Conservation (phyloP, 768 basidiomycete genomes). For the Galerina marginata region DNA sequence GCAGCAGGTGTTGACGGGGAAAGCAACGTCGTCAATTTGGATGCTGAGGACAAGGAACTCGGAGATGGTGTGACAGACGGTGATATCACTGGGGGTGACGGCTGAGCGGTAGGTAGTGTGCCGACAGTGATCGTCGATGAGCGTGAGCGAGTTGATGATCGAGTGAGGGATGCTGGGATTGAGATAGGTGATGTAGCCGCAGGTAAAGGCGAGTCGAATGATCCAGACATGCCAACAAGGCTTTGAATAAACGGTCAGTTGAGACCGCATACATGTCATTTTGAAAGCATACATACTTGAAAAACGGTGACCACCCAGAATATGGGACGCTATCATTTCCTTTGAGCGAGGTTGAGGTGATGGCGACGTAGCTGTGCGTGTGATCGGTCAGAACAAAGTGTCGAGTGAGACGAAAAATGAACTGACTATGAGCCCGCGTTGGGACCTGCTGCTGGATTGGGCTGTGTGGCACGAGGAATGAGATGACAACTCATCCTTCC, state of each 20-base stretch:
- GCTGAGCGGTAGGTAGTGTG: conserved; percentile 25
- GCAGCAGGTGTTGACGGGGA: conserved; percentile 18
- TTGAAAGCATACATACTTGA: conserved; percentile 43
- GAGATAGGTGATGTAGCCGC: conserved; percentile 52
- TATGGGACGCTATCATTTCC: conserved; percentile 36
- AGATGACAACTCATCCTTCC: not conserved
- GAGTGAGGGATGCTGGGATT: conserved; percentile 45
- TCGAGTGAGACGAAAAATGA: not conserved
- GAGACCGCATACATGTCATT: not conserved
- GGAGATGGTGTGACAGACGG: conserved; percentile 1
- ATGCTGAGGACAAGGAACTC: conserved; percentile 4
- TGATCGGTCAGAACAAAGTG: conserved; percentile 8
- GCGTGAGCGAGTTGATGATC: conserved; percentile 36
- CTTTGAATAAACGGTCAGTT: conserved; percentile 35
- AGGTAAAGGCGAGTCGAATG: conserved; percentile 53
- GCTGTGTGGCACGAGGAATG: conserved; percentile 39
- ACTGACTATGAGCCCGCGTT: conserved; percentile 65
- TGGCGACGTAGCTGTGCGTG: conserved; percentile 61
- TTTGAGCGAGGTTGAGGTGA: conserved; percentile 45
- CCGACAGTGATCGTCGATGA: conserved; percentile 49
- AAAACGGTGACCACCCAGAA: conserved; percentile 55
- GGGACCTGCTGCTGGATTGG: conserved; percentile 59
- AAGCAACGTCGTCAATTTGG: not conserved
- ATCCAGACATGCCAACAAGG: conserved; percentile 64
- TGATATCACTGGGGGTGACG: not conserved